Base-by-base conservation (phyloP, 2,329 filamentous ascomycete genomes). In the Dothistroma pini region DNA sequence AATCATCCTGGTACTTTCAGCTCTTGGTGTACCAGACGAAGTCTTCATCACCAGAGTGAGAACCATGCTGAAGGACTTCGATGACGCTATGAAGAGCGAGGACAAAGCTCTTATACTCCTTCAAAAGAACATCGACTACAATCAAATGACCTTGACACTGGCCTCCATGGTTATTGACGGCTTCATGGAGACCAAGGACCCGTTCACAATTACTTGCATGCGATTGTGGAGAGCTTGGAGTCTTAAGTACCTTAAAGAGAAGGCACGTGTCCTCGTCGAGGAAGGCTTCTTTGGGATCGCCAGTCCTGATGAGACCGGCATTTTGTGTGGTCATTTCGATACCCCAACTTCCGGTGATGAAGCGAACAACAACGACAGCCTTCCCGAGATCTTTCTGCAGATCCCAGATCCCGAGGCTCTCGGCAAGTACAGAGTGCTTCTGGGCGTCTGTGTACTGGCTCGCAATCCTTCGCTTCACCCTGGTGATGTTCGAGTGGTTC, bases 401-500 rank as follows among this genome's bases (percentile, higher is more conserved):
- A 80, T 97, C 0, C 87, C 87, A 0, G 66, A 84, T 9, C 79
- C 80, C 0, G 63, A 66, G 6, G 44, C 32, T 2, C 78, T 82
- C 9, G 79, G 78, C 1, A 78, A 81, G 22, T 88, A 89, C 68
- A 83, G 80, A 56, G 78, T 93, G 0, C 83, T 97, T 25, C 81
- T 86, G 63, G 93, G 92, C 0, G 71, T 91, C 2, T 97, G 95
- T 69, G 79, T 96, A 7, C 81, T 99, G 0, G 93, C 92, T 1
- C 87, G 95, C 29, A 99, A 99, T 68, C 95, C 95, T 0, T 97
- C 93, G 0, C 82, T 99, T 7, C 93, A 99, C 69, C 90, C 93
- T 0, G 95, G 95, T 4, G 95, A 99, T 70, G 85, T 97, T 51
- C 88, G 95, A 22, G 85, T 97, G 0, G 93, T 97, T 1, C 83